Conservation (phyloP, 257 asterid species). For the Petunia axillaris region DNA sequence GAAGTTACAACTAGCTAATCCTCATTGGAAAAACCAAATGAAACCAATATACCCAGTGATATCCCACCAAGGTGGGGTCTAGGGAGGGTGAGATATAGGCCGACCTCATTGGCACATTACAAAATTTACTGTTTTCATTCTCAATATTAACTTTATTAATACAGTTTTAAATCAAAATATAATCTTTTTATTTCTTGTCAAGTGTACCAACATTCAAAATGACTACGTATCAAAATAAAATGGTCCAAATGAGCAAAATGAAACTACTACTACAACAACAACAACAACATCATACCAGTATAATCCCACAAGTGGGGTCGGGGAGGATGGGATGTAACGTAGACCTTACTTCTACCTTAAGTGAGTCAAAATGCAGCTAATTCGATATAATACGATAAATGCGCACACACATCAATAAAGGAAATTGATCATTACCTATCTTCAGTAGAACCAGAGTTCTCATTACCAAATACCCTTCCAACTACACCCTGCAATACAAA, state of each 20-base stretch:
- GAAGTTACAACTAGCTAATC: not conserved
- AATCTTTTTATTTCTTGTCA: not conserved
- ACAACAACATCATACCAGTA: too few species aligned
- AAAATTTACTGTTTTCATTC: not conserved
- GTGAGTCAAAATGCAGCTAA: too few species aligned
- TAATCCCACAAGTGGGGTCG: too few species aligned
- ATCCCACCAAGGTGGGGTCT: too few species aligned
- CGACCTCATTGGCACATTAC: not conserved
- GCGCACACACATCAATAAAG: not conserved
- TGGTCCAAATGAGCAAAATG: not conserved
- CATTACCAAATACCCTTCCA: slow-evolving; percentile 89
- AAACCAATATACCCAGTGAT: too few species aligned
- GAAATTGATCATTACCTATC: slow-evolving; percentile 61
- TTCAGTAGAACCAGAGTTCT: slow-evolving; percentile 67
- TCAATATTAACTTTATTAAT: not conserved
- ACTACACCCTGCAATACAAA: slow-evolving; percentile 77
- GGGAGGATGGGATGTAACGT: too few species aligned
- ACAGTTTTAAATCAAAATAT: not conserved
- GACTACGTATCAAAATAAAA: not conserved
- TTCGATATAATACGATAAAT: not conserved
- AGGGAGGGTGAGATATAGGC: too few species aligned
- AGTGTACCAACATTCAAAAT: not conserved
- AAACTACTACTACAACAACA: not conserved
- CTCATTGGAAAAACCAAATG: too few species aligned
- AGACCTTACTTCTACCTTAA: too few species aligned